Conservation (phyloP, 441 rosid genomes). For the Erodium texanum region DNA sequence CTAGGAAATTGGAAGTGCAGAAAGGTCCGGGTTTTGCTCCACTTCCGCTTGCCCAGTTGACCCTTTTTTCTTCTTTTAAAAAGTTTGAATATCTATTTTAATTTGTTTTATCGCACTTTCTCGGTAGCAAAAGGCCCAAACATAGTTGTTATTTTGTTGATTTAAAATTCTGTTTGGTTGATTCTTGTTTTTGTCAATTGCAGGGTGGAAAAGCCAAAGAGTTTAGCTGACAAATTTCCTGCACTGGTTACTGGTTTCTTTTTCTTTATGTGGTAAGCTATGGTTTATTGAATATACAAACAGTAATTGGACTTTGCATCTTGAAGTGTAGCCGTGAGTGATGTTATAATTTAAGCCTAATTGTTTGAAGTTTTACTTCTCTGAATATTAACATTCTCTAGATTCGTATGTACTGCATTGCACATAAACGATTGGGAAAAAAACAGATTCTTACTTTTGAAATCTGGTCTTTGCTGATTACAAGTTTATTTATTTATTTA, state of each 20-base stretch:
- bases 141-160: background rate
- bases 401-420: too few species aligned
- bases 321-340: background rate
- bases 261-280: conserved; percentile 4
- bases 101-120: too few species aligned
- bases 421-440: background rate
- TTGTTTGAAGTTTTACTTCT: too few species aligned
- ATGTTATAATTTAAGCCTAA: background rate
- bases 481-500: too few species aligned
- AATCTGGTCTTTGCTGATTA: background rate
- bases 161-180: background rate
- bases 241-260: background rate
- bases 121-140: too few species aligned
- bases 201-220: background rate
- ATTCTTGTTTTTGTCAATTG: background rate
- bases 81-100: too few species aligned
- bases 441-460: background rate
- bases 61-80: too few species aligned
- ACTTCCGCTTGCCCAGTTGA: too few species aligned
- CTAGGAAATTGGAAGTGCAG: too few species aligned
- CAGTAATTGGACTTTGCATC: background rate
- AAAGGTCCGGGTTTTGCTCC: too few species aligned
- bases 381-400: too few species aligned
- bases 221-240: background rate
- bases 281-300: background rate